A percentile compares a stretch with the other conserved stretches of the same genome.
Evolutionary conservation across 345 rosid species (phyloP).

Genomic region (Boechera divaricarpa): DNA sequence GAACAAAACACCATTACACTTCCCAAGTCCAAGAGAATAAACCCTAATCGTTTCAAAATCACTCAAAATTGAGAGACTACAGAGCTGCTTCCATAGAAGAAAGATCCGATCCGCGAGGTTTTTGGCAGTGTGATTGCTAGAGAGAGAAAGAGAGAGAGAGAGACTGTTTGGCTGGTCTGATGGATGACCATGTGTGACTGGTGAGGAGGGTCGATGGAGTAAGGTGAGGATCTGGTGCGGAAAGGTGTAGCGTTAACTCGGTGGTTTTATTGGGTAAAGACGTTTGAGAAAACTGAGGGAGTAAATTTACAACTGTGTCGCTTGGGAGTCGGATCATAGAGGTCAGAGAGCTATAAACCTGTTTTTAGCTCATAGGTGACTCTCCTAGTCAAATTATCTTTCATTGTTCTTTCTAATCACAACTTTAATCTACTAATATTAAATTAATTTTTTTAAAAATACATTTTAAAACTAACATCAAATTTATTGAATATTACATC

Average conservation of each 20-base stretch:
- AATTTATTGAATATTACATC: no score
- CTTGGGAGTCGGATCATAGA: slow-evolving; percentile 29
- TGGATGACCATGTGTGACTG: slow-evolving; percentile 48
- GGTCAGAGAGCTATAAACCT: slow-evolving; percentile 9
- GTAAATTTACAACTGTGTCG: slow-evolving; percentile 25
- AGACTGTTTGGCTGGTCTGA: slow-evolving; percentile 41
- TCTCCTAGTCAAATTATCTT: not conserved
- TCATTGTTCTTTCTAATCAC: no score
- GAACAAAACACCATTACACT: slow-evolving; percentile 49
- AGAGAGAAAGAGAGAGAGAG: slow-evolving; percentile 40
- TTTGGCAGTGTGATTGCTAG: slow-evolving; percentile 55
- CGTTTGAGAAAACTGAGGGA: slow-evolving; percentile 24
- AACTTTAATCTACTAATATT: no score
- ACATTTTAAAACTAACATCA: no score
- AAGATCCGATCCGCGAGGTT: slow-evolving; percentile 71
- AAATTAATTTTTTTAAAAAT: no score
- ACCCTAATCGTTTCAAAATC: slow-evolving; percentile 42
- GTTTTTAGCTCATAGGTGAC: not conserved
- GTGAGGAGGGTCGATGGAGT: slow-evolving; percentile 30
- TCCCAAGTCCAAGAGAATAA: slow-evolving; percentile 1
- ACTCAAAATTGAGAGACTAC: slow-evolving; percentile 38
- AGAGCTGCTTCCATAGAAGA: slow-evolving; percentile 31
- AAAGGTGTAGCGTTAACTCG: slow-evolving; percentile 43
- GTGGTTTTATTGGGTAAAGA: slow-evolving; percentile 16
- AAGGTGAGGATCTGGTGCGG: slow-evolving; percentile 37